phyloP scores from a whole-genome alignment of 768 basidiomycete genomes.

The Nidularia sp. region DNA sequence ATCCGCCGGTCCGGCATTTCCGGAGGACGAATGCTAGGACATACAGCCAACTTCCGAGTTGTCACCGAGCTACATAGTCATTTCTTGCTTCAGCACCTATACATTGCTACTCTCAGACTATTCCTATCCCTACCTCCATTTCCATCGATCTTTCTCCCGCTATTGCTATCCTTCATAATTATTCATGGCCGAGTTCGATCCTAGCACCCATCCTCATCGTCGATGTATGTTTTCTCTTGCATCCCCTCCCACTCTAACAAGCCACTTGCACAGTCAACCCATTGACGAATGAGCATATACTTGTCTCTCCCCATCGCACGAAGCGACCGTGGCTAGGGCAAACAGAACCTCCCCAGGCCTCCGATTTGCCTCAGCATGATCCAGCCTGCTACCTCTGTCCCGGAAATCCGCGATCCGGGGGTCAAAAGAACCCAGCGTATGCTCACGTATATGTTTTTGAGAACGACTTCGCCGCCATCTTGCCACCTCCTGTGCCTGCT shows the following conservation, averaged over 20 bases:
- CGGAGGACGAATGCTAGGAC: too few species aligned
- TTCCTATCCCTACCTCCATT: too few species aligned
- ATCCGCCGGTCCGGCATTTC: too few species aligned
- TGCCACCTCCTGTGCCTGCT: constrained; percentile 56
- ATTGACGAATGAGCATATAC: constrained; percentile 67
- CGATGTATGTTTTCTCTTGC: constrained; percentile 43
- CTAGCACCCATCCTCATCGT: constrained; percentile 63
- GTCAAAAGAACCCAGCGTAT: constrained; percentile 64
- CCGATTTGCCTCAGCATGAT: constrained; percentile 60
- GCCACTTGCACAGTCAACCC: constrained; percentile 61
- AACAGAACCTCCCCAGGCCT: constrained; percentile 58
- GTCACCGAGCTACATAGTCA: too few species aligned
- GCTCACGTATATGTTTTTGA: constrained; percentile 65
- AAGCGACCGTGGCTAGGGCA: constrained; percentile 93
- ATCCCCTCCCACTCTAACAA: constrained; percentile 1
- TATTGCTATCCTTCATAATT: too few species aligned
- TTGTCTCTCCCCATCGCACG: constrained; percentile 87
- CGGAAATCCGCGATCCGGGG: constrained; percentile 74
- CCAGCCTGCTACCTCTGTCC: constrained; percentile 84
- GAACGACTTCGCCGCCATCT: constrained; percentile 82
- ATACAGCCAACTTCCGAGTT: too few species aligned
- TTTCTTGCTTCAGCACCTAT: too few species aligned
- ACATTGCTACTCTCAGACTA: too few species aligned
- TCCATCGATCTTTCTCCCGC: too few species aligned
- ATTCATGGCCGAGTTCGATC: constrained; percentile 45